A percentile compares a stretch with the other conserved stretches of the same genome.
These are phyloP conservation scores for Antitrichia curtipendula DNA, from an alignment of 225 moss, liverwort and hornwort species.

Conservation along the genomic window DNA sequence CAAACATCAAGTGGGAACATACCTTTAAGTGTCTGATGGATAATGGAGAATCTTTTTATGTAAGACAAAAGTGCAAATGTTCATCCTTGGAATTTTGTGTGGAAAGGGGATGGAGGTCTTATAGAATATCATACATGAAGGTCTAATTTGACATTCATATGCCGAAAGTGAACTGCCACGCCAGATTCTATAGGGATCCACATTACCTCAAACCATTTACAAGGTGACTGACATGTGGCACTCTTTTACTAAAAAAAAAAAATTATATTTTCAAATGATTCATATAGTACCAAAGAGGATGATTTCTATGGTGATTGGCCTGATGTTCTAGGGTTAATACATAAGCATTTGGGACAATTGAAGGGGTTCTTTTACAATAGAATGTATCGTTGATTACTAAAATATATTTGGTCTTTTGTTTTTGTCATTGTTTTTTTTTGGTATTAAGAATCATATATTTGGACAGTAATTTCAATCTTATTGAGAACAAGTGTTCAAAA, in stretches of 20 bases:
- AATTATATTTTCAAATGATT: no score
- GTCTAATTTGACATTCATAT: no score
- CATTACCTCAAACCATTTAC: no score
- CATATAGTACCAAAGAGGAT: fast-evolving
- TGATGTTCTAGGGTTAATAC: fast-evolving
- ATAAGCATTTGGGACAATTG: background rate
- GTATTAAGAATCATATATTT: background rate
- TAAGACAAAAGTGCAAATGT: background rate
- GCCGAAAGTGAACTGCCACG: no score
- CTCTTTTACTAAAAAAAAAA: no score
- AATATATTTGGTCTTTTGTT: background rate
- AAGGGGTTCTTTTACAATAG: background rate
- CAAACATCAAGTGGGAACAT: no score
- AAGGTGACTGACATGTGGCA: no score
- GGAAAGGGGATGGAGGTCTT: background rate
- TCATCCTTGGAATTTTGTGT: background rate
- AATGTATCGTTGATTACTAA: background rate
- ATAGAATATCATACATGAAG: background rate
- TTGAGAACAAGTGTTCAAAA: background rate
- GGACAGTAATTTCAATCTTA: background rate
- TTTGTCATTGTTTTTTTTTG: background rate
- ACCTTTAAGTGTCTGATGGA: fast-evolving
- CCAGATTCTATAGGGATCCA: no score
- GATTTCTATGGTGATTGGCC: fast-evolving
- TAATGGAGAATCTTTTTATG: background rate